Evolutionary conservation across 2,329 filamentous ascomycete genomes (phyloP).

Genomic region (Talaromyces sp.): DNA sequence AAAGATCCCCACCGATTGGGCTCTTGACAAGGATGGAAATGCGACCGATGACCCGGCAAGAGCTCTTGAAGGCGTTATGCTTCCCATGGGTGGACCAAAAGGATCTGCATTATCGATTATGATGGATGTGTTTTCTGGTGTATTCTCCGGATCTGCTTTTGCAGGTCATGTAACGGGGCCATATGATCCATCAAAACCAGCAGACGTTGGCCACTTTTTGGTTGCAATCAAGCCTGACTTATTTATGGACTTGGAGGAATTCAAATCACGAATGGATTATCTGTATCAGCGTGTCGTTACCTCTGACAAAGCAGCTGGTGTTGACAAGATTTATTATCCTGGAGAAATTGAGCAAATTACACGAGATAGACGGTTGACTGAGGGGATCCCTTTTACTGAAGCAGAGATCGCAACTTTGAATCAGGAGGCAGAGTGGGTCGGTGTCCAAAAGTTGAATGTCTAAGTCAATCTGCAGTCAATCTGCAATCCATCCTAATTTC

Average conservation of each 20-base stretch:
- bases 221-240: constrained; percentile 70
- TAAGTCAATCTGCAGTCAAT: neutral
- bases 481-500: neutral
- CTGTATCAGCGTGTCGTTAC: constrained; percentile 54
- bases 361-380: constrained; percentile 39
- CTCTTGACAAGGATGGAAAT: constrained; percentile 66
- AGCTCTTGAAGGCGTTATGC: constrained; percentile 74
- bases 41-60: constrained; percentile 68
- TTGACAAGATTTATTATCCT: constrained; percentile 57
- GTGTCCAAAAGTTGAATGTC: constrained; percentile 22
- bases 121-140: constrained; percentile 85
- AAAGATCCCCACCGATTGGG: constrained; percentile 59
- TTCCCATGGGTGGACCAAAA: constrained; percentile 82
- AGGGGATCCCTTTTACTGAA: constrained; percentile 50
- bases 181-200: constrained; percentile 66
- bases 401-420: constrained; percentile 51
- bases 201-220: constrained; percentile 72
- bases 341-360: constrained; percentile 56
- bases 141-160: constrained; percentile 72
- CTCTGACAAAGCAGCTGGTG: constrained; percentile 51
- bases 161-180: constrained; percentile 73
- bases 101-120: constrained; percentile 73
- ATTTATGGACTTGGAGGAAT: constrained; percentile 68
- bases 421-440: constrained; percentile 47
- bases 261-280: constrained; percentile 59